Evolutionary conservation across 495 filamentous ascomycete species (phyloP).

Genomic region (Thozetella sp.): DNA sequence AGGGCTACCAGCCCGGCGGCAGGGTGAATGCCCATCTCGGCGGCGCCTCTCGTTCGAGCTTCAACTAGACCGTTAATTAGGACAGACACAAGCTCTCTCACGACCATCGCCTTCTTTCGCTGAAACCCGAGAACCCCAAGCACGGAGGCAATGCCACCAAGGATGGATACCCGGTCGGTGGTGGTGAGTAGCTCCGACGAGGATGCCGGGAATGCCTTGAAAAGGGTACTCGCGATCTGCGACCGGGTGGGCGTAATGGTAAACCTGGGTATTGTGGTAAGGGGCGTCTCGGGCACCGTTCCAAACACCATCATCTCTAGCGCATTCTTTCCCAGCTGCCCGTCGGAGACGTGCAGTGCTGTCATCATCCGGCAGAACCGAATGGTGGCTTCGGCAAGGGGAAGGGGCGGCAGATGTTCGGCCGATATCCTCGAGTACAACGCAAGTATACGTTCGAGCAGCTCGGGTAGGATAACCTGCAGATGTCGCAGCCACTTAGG

Average conservation of each 20-base stretch:
- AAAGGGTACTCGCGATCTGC: constrained; percentile 70
- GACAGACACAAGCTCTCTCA: constrained; percentile 80
- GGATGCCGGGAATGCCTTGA: constrained; percentile 70
- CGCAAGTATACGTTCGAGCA: constrained; percentile 80
- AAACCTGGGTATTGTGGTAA: constrained; percentile 44
- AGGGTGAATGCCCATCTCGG: constrained; percentile 93
- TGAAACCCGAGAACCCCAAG: constrained; percentile 74
- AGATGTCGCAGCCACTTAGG: constrained; percentile 43
- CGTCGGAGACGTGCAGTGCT: constrained; percentile 67
- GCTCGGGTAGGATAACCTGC: constrained; percentile 43
- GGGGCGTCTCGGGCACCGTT: constrained; percentile 23
- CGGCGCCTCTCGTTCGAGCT: constrained; percentile 88
- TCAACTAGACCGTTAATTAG: constrained; percentile 86
- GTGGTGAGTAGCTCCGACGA: constrained; percentile 63
- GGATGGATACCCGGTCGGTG: constrained; percentile 72
- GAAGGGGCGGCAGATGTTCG: constrained; percentile 78
- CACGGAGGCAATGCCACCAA: constrained; percentile 85
- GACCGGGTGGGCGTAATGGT: constrained; percentile 57
- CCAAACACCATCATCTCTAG: constrained; percentile 66
- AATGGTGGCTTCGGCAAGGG: constrained; percentile 81
- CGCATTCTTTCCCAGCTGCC: constrained; percentile 66
- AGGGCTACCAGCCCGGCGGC: constrained; percentile 78
- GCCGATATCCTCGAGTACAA: constrained; percentile 81
- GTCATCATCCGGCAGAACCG: constrained; percentile 76
- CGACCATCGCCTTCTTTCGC: constrained; percentile 84